Base-by-base conservation (phyloP, 192 early-diverging fungal genomes). In the Coemansia javaensis region DNA sequence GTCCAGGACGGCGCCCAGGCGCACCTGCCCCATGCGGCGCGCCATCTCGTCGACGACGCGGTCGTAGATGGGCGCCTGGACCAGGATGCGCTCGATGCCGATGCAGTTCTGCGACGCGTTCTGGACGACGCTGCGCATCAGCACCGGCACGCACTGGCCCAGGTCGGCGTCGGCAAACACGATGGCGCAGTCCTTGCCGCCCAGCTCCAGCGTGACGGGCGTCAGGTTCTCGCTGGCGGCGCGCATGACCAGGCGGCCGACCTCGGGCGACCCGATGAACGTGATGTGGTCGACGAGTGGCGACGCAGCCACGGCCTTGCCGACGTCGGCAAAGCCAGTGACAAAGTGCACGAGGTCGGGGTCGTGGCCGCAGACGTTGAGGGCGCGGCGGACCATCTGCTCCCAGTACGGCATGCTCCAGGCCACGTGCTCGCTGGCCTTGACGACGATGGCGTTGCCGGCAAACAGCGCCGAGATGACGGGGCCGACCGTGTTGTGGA, bases 61-160 rank as follows among this genome's bases (percentile, higher is more conserved):
- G 42, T 89, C 86, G 47, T 90, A 88, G 11, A 84, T 60, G 20
- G 47, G 54, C 25, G 77, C 72, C 32, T 87, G 85, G n/a, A 88
- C 73, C 40, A 93, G 66, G 15, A 93, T 83, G 37, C 90, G 79
- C 74, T 93, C 90, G 22, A 91, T 70, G n/a, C 90, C 90, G 56
- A 85, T 81, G 70, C 90, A 93, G 68, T 91, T 93, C 55, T 93
- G 90, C 11, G 90, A 90, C 42, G 82, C 80, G 60, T 93, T 91
- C 51, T 90, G 90, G 67, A 93, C 83, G 4, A 87, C 85, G 22
- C 86, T 83, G 55, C 91, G 85, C 85, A 93, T 85, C 43, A 82
- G 53, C 18, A 89, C 78, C 2, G 86, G 81, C 21, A 87, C 46
- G 30, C 85, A 75, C 32, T 89, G 82, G 14, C 45, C 39, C 47